These are phyloP conservation scores for Bondarzewia mesenterica DNA, from an alignment of 1,284 basidiomycete genomes.

Conservation along the genomic window DNA sequence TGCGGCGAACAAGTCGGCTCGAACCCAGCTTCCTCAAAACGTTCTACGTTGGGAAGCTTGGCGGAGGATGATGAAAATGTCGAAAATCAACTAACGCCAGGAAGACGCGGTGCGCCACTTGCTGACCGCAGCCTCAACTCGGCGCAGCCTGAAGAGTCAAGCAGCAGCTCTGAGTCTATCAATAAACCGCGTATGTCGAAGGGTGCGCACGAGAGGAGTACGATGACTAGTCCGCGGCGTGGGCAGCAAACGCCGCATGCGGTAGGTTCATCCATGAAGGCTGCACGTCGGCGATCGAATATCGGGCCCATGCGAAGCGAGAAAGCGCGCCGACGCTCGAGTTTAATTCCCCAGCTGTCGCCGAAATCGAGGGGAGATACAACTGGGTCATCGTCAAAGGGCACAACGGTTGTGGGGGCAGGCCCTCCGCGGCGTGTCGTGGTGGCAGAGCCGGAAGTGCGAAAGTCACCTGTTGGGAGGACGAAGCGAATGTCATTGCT, in stretches of 20 bases:
- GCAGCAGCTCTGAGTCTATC: constrained; percentile 17
- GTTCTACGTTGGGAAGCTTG: constrained; percentile 52
- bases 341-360: constrained; percentile 63
- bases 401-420: constrained; percentile 13
- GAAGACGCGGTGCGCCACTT: constrained; percentile 36
- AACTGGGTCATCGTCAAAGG: constrained; percentile 13
- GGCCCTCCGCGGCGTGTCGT: constrained; percentile 21
- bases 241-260: constrained; percentile 11
- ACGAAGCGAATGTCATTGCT: constrained; percentile 54
- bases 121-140: constrained; percentile 57
- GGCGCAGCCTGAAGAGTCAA: constrained; percentile 19
- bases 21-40: constrained; percentile 64
- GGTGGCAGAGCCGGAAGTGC: constrained; percentile 13
- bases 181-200: constrained; percentile 26
- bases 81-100: constrained; percentile 12
- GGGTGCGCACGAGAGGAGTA: constrained; percentile 25
- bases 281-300: constrained; percentile 54
- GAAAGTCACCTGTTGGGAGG: constrained; percentile 56
- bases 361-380: constrained; percentile 22
- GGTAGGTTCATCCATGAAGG: constrained; percentile 6
- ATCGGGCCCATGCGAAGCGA: constrained; percentile 65
- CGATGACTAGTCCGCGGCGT: constrained; percentile 10
- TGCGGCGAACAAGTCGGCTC: constrained; percentile 38
- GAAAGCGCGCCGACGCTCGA: constrained; percentile 64
- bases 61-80: constrained; percentile 61